Conservation (phyloP, 805 yeast species). For the Candida boidinii region DNA sequence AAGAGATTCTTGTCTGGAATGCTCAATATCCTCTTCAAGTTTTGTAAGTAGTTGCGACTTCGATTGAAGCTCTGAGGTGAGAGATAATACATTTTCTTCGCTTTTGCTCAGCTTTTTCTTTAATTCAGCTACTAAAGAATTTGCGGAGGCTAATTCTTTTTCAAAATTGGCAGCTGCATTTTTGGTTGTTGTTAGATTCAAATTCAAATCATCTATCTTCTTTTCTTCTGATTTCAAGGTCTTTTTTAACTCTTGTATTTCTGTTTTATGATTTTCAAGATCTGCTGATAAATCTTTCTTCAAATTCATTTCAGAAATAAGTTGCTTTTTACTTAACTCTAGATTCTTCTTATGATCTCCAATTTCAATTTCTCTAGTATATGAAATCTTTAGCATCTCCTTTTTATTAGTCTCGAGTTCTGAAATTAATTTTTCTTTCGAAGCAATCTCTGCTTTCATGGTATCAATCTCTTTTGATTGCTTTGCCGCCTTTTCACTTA, state of each 20-base stretch:
- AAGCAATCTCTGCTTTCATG: too few relatives aligned
- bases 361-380: too few relatives aligned
- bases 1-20: too few relatives aligned
- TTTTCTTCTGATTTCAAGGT: background rate
- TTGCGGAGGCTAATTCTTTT: background rate
- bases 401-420: too few relatives aligned
- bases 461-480: too few relatives aligned
- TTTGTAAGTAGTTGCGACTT: constrained; percentile 1
- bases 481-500: background rate
- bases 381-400: background rate
- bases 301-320: too few relatives aligned
- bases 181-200: background rate
- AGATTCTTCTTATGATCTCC: background rate
- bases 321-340: too few relatives aligned
- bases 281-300: too few relatives aligned
- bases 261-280: too few relatives aligned
- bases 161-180: background rate
- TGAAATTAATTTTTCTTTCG: too few relatives aligned
- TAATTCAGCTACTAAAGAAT: background rate
- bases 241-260: background rate
- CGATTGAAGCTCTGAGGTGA: background rate
- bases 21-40: background rate
- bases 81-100: background rate
- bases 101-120: background rate
- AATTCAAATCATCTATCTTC: background rate